Evolutionary conservation across 352 stramenopile genomes (phyloP).

Genomic region (Phytophthora pluvialis): DNA sequence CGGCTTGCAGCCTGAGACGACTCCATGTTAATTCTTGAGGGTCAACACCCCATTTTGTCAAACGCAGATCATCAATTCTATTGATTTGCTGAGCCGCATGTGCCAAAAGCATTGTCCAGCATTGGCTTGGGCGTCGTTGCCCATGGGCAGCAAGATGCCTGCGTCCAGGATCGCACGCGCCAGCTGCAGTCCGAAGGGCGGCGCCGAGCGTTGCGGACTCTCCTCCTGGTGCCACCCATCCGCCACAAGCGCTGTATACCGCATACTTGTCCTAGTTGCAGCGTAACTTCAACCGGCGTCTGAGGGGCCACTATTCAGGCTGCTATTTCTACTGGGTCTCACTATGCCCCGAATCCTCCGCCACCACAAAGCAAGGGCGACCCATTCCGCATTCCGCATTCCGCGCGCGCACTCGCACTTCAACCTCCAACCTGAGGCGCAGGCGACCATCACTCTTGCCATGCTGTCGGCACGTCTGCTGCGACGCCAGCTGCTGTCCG

Average conservation of each 20-base stretch:
- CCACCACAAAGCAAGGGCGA: constrained; percentile 1
- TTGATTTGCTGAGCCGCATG: background rate
- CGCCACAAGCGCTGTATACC: constrained; percentile 4
- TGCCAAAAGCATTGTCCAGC: background rate
- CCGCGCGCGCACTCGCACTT: constrained; percentile 13
- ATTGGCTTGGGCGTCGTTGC: background rate
- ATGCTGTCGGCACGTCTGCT: constrained; percentile 40
- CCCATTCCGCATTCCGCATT: constrained; percentile 28
- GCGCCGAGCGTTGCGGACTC: background rate
- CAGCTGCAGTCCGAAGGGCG: background rate
- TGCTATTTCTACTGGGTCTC: background rate
- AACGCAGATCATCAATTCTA: background rate
- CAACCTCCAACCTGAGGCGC: constrained; percentile 11
- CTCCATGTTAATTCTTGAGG: no score
- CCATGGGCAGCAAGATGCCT: no score
- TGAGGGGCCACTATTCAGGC: constrained; percentile 16
- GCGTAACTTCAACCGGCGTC: constrained; percentile 18
- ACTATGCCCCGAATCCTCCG: constrained; percentile 12
- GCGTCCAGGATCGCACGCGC: background rate
- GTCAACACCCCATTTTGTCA: constrained; percentile 1
- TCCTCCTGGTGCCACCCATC: constrained; percentile 6
- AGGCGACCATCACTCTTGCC: constrained; percentile 27
- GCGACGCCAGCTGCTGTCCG: constrained; percentile 12
- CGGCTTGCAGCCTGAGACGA: no score
- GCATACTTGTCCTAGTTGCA: constrained; percentile 11